Percentiles rank a stretch among this genome's conserved stretches.
Conservation (phyloP, 2,329 filamentous ascomycete genomes). For the Trichocomaceae sp. region DNA sequence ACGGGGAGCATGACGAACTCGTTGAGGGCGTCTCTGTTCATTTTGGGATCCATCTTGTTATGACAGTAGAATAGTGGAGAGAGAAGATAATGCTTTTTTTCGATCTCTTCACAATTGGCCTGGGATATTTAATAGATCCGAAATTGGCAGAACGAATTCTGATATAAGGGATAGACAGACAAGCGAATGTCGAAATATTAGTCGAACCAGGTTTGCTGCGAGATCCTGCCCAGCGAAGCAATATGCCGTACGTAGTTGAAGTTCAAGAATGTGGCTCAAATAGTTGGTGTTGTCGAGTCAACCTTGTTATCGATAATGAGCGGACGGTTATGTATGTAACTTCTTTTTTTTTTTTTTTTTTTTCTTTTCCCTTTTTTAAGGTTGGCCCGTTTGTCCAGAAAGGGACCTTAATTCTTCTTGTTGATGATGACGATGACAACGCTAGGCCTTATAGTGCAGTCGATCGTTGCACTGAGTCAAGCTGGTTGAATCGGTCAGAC, state of each 20-base stretch:
- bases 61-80: neutral
- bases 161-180: neutral
- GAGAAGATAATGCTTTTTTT: neutral
- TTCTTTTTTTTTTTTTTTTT: neutral
- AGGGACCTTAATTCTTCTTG: neutral
- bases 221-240: slow-evolving; percentile 26
- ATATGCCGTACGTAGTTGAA: slow-evolving; percentile 12
- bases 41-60: slow-evolving; percentile 15
- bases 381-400: neutral
- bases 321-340: neutral
- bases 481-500: neutral
- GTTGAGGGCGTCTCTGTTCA: slow-evolving; percentile 36
- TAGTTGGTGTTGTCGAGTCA: slow-evolving; percentile 33
- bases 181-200: neutral
- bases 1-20: slow-evolving; percentile 45
- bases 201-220: slow-evolving; percentile 13
- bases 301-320: slow-evolving; percentile 22
- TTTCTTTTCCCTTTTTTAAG: neutral
- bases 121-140: neutral
- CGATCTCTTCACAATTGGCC: neutral
- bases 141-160: slow-evolving; percentile 6
- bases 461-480: slow-evolving; percentile 10
- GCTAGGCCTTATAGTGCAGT: slow-evolving; percentile 10
- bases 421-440: slow-evolving; percentile 11
- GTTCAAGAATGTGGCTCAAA: slow-evolving; percentile 27